Evolutionary conservation across 2,329 filamentous ascomycete species (phyloP), one percentile per base, ranked within the genome.

Genomic region (Trichoderma sp.): DNA sequence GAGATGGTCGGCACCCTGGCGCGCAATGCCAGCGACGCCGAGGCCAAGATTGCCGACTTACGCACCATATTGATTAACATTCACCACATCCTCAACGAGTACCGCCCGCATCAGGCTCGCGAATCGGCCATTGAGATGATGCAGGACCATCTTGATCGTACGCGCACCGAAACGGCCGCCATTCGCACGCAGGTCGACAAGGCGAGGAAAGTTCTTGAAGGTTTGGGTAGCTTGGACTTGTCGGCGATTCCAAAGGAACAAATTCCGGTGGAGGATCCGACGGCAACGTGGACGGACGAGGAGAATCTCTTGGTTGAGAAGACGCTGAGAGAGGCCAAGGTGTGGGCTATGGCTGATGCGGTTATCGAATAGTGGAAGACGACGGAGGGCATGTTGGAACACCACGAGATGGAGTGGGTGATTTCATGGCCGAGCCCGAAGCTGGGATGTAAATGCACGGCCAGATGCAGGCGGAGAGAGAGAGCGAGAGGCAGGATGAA

Each of bases 11-110:
- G 94, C 70, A 75, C 74, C 26, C 74, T 81, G 43, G 76, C 76
- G 14, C 73, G 74, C 21, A 76, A 75, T 28, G 80, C 81, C 0
- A 60, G 76, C 56, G 76, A 91, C 79, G 92, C 90, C 66, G 85
- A 88, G 30, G 86, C 89, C 56, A 97, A 97, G 79, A 86, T 95
- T 60, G 85, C 89, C 58, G 92, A 98, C 80, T 82, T 99, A 36
- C 88, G 92, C 77, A 94, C 91, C 18, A 84, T 98, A 32, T 91
- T 97, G 74, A 91, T 95, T 80, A 98, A 98, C 80, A 92, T 97
- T 78, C 94, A 98, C 82, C 93, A 97, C 78, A 87, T 97, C 69
- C 90, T 98, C 75, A 99, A 99, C 81, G 91, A 97, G 81, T 98
- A 97, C 82, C 88, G 95, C 36, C 95, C 95, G 11, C 95, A 98